A percentile compares a stretch with the other conserved stretches of the same genome.
Conservation (phyloP, 2,329 filamentous ascomycete species). For the Chlorencoelia australis region DNA sequence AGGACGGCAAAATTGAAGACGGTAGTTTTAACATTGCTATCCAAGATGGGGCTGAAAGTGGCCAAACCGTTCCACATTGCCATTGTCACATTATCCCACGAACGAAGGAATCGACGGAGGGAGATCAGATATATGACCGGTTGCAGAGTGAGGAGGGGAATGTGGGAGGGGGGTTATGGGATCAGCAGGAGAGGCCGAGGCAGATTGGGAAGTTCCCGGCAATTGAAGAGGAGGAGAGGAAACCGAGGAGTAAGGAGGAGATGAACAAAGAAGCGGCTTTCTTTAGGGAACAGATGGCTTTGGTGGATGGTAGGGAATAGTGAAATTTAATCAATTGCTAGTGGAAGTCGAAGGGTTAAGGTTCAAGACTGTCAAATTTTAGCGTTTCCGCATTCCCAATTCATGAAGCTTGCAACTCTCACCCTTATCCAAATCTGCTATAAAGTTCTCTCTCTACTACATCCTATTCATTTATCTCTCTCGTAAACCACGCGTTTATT, state of each 20-base stretch:
- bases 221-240: conserved; percentile 61
- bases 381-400: too few species aligned
- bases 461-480: too few species aligned
- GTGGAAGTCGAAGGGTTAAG: too few species aligned
- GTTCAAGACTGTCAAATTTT: too few species aligned
- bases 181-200: conserved; percentile 37
- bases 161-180: conserved; percentile 60
- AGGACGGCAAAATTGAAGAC: conserved; percentile 45
- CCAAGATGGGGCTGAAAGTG: conserved; percentile 85
- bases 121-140: conserved; percentile 72
- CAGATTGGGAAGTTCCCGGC: conserved; percentile 51
- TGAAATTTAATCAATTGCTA: not conserved
- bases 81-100: conserved; percentile 89
- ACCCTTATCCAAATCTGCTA: too few species aligned
- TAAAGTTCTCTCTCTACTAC: too few species aligned
- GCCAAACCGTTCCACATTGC: conserved; percentile 88
- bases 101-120: conserved; percentile 40
- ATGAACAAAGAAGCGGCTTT: conserved; percentile 68
- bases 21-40: conserved; percentile 85
- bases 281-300: conserved; percentile 24
- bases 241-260: conserved; percentile 57
- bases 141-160: conserved; percentile 82
- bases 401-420: too few species aligned
- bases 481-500: too few species aligned
- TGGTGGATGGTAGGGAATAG: not conserved